Evolutionary conservation across 352 stramenopile species (phyloP).

Genomic region (Saprolegnia parasitica): DNA sequence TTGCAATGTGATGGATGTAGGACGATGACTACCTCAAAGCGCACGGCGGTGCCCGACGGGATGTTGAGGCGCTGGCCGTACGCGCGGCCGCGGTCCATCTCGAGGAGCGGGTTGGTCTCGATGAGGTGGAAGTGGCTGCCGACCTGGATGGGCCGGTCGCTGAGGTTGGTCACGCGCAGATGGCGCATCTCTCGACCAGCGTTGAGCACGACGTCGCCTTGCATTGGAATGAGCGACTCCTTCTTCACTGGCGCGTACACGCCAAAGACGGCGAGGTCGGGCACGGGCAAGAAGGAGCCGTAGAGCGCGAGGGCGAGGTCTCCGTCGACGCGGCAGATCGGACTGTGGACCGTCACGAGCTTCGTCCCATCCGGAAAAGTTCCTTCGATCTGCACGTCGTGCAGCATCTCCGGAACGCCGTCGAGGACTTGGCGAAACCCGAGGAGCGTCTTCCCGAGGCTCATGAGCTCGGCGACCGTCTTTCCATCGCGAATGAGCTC

Average conservation of each 20-base stretch:
- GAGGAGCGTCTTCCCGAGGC: slow-evolving; percentile 73
- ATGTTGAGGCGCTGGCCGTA: slow-evolving; percentile 95
- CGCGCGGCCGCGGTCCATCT: slow-evolving; percentile 89
- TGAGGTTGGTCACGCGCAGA: slow-evolving; percentile 92
- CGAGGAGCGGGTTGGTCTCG: slow-evolving; percentile 93
- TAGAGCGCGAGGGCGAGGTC: slow-evolving; percentile 90
- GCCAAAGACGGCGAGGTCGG: slow-evolving; percentile 64
- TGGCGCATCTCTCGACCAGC: slow-evolving; percentile 58
- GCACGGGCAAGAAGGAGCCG: slow-evolving; percentile 91
- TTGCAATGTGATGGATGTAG: too few species aligned
- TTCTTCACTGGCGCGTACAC: slow-evolving; percentile 33
- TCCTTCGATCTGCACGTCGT: slow-evolving; percentile 95
- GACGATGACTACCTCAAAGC: slow-evolving; percentile 76
- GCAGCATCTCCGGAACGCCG: slow-evolving; percentile 85
- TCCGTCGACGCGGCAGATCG: slow-evolving; percentile 86
- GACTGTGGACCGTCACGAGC: slow-evolving; percentile 93
- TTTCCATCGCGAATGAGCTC: slow-evolving; percentile 93
- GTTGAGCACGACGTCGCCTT: slow-evolving; percentile 83
- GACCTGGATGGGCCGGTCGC: slow-evolving; percentile 93
- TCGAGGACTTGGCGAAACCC: slow-evolving; percentile 89
- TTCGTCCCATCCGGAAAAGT: slow-evolving; percentile 98
- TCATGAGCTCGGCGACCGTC: slow-evolving; percentile 86
- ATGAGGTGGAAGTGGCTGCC: slow-evolving; percentile 96
- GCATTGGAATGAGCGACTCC: slow-evolving; percentile 55
- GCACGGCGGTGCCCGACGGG: slow-evolving; percentile 86